Evolutionary conservation across 257 asterid genomes (phyloP).

Genomic region (Ballota nigra): DNA sequence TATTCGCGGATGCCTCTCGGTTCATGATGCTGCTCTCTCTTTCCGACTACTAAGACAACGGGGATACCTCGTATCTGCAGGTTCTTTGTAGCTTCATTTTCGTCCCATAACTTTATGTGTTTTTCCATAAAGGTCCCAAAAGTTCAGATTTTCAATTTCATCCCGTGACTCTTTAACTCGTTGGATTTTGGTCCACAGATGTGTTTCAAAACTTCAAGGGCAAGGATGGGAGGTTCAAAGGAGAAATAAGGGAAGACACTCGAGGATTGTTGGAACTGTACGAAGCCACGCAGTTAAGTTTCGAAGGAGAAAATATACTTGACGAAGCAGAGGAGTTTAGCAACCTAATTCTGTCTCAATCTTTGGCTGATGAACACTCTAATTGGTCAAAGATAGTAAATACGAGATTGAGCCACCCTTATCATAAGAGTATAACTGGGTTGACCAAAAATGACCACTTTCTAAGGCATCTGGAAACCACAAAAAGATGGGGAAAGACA

Average conservation of each 20-base stretch:
- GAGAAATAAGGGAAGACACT: constrained; percentile 10
- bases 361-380: background rate
- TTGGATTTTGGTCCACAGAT: constrained; percentile 17
- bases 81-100: too few relatives aligned
- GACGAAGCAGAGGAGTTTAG: constrained; percentile 43
- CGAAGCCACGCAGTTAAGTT: constrained; percentile 49
- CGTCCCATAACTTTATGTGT: too few relatives aligned
- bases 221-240: constrained; percentile 32
- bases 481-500: constrained; percentile 21
- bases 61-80: constrained; percentile 23
- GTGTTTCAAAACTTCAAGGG: constrained; percentile 40
- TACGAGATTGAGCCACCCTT: constrained; percentile 39
- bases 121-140: too few relatives aligned
- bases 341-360: background rate
- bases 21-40: constrained; percentile 22
- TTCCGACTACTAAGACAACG: constrained; percentile 23
- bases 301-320: constrained; percentile 46
- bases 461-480: background rate
- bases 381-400: constrained; percentile 2
- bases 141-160: too few relatives aligned
- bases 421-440: constrained; percentile 37
- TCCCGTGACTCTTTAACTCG: too few relatives aligned
- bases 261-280: constrained; percentile 37
- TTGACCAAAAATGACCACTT: constrained; percentile 16
- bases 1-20: background rate